phyloP scores from a whole-genome alignment of 2,329 filamentous ascomycete species.

The Penicillium sp. region DNA sequence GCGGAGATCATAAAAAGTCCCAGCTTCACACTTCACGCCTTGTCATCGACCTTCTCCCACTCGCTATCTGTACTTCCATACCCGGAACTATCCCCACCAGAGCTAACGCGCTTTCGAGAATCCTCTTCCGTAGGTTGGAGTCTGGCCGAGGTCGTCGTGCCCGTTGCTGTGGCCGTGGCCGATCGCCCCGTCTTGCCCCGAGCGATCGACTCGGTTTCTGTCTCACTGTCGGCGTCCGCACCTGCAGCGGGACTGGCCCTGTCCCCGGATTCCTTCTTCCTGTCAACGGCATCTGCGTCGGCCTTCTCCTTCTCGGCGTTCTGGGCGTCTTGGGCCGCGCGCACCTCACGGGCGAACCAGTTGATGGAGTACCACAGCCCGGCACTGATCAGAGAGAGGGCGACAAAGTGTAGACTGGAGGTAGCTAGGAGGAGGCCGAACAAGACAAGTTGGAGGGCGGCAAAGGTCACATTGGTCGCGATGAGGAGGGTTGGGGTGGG shows the following conservation, averaged over 20 bases:
- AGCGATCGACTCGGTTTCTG: slow-evolving; percentile 44
- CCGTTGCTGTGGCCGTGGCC: slow-evolving; percentile 19
- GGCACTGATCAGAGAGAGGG: slow-evolving; percentile 77
- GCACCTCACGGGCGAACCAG: slow-evolving; percentile 82
- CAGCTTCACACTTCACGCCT: slow-evolving; percentile 7
- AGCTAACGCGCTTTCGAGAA: slow-evolving; percentile 50
- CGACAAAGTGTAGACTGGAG: slow-evolving; percentile 83
- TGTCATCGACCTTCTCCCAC: slow-evolving; percentile 86
- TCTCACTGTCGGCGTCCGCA: slow-evolving; percentile 47
- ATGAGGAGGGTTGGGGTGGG: slow-evolving; percentile 84
- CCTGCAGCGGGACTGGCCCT: slow-evolving; percentile 25
- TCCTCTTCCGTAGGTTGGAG: slow-evolving; percentile 55
- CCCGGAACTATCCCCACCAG: slow-evolving; percentile 56
- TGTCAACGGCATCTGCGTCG: slow-evolving; percentile 30
- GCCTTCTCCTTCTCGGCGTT: slow-evolving; percentile 50
- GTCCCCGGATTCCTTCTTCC: slow-evolving; percentile 35
- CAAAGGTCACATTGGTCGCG: slow-evolving; percentile 90
- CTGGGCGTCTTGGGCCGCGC: slow-evolving; percentile 54
- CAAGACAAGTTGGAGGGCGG: slow-evolving; percentile 78
- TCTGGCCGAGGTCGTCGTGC: slow-evolving; percentile 33
- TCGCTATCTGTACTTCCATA: slow-evolving; percentile 86
- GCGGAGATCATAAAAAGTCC: background rate
- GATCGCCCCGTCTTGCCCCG: slow-evolving; percentile 22
- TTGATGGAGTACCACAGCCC: slow-evolving; percentile 94
- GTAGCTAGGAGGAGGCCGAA: slow-evolving; percentile 77